phyloP scores from a whole-genome alignment of 345 rosid species.

The Aquilaria malaccensis region DNA sequence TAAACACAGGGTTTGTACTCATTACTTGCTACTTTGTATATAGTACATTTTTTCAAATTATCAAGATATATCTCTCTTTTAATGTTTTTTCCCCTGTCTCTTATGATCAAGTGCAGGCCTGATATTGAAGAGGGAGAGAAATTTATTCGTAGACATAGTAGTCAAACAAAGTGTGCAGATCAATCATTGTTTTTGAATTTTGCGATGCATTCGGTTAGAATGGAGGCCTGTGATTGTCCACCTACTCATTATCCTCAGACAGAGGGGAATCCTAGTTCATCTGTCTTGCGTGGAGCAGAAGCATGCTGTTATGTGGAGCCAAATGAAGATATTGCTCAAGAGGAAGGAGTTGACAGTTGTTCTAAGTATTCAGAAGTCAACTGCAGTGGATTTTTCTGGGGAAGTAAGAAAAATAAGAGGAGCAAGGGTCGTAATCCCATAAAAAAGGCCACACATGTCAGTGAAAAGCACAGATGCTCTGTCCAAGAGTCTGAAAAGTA shows the following conservation, averaged over 20 bases:
- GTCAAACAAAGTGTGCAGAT: slow-evolving; percentile 79
- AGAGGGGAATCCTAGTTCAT: slow-evolving; percentile 43
- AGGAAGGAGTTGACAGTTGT: slow-evolving; percentile 29
- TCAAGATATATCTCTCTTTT: not conserved
- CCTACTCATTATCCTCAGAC: slow-evolving; percentile 45
- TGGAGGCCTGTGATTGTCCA: slow-evolving; percentile 99
- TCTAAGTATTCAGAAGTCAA: slow-evolving; percentile 46
- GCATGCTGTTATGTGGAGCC: slow-evolving; percentile 36
- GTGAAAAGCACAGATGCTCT: slow-evolving; percentile 65
- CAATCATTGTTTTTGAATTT: slow-evolving; percentile 82
- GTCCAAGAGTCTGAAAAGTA: slow-evolving; percentile 79
- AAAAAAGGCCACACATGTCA: slow-evolving; percentile 50
- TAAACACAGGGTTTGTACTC: slow-evolving; percentile 68
- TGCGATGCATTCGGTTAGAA: slow-evolving; percentile 96
- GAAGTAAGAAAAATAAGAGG: slow-evolving; percentile 43
- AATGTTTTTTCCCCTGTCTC: slow-evolving; percentile 2
- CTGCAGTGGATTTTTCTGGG: slow-evolving; percentile 51
- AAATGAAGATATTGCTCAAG: slow-evolving; percentile 29
- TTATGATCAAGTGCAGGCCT: slow-evolving; percentile 44
- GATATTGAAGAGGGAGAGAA: slow-evolving; percentile 93
- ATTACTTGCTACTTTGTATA: slow-evolving; percentile 6
- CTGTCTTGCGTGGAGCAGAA: slow-evolving; percentile 51
- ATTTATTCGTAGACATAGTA: slow-evolving; percentile 63
- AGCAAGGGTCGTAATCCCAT: slow-evolving; percentile 46
- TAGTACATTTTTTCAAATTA: too few relatives aligned